Evolutionary conservation across 352 stramenopile genomes (phyloP).

Genomic region (Phytophthora idaei): DNA sequence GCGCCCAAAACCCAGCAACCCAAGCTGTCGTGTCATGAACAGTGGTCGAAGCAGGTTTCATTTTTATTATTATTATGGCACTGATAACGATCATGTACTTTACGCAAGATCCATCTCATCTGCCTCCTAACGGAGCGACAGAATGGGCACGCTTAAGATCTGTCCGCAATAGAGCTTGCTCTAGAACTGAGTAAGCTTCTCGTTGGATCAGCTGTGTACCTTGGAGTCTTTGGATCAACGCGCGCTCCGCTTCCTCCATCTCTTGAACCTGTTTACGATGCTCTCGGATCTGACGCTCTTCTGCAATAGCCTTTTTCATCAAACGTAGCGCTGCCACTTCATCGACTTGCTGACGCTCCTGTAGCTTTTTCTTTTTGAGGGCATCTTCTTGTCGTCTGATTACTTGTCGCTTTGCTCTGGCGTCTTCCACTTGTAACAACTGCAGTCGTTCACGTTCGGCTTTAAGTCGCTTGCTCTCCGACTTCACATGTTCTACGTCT

Average conservation of each 20-base stretch:
- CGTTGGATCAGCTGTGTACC: slow-evolving; percentile 76
- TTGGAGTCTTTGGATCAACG: slow-evolving; percentile 70
- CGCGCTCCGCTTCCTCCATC: slow-evolving; percentile 70
- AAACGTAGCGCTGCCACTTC: slow-evolving; percentile 52
- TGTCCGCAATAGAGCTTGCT: slow-evolving; percentile 65
- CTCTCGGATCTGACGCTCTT: slow-evolving; percentile 64
- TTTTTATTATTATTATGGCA: too few relatives aligned
- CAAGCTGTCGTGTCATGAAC: too few relatives aligned
- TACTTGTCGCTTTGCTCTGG: slow-evolving; percentile 57
- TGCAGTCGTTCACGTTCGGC: slow-evolving; percentile 63
- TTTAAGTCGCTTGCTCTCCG: slow-evolving; percentile 66
- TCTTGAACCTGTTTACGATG: slow-evolving; percentile 60
- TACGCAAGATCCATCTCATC: background rate
- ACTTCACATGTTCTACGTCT: slow-evolving; percentile 79
- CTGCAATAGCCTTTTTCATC: slow-evolving; percentile 68
- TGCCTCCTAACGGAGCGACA: slow-evolving; percentile 27
- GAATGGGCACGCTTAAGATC: slow-evolving; percentile 37
- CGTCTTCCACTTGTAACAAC: slow-evolving; percentile 54
- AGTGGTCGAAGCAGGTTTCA: too few relatives aligned
- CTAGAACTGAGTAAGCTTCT: slow-evolving; percentile 73
- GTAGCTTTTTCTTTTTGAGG: slow-evolving; percentile 54
- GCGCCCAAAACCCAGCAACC: too few relatives aligned
- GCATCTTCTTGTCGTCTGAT: slow-evolving; percentile 66
- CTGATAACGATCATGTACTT: too few relatives aligned
- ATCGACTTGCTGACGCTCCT: slow-evolving; percentile 53